phyloP scores from a whole-genome alignment of 345 rosid species.

The Noccaea caerulescens region DNA sequence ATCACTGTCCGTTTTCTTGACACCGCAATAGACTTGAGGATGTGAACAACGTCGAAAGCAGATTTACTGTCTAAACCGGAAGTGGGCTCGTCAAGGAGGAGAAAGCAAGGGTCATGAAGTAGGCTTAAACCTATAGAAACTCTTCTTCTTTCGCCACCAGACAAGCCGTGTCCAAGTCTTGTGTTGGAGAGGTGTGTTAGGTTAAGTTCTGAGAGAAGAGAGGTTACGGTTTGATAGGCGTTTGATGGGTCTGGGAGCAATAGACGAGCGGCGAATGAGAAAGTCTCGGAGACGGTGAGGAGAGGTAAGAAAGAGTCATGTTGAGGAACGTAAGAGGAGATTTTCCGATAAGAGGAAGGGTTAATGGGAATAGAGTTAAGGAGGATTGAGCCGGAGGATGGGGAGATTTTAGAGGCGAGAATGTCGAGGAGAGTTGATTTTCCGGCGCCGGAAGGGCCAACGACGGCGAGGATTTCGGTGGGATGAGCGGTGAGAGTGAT shows the following conservation, averaged over 20 bases:
- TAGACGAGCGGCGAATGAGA: constrained; percentile 71
- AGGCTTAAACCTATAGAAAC: constrained; percentile 88
- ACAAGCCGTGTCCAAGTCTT: constrained; percentile 59
- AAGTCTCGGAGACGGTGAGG: constrained; percentile 82
- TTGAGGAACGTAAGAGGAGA: constrained; percentile 90
- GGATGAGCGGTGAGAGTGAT: constrained; percentile 79
- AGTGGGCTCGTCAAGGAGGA: constrained; percentile 93
- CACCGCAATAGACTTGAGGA: constrained; percentile 63
- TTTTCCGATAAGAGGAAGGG: constrained; percentile 79
- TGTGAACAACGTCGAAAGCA: constrained; percentile 74
- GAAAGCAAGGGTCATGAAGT: constrained; percentile 80
- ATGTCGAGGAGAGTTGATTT: constrained; percentile 96
- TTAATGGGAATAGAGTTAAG: constrained; percentile 75
- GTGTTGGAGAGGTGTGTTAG: constrained; percentile 61
- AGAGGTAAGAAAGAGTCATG: constrained; percentile 74
- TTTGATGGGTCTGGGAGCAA: constrained; percentile 52
- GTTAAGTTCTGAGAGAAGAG: constrained; percentile 69
- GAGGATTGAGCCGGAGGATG: constrained; percentile 68
- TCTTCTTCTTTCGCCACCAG: constrained; percentile 87
- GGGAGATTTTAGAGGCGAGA: constrained; percentile 77
- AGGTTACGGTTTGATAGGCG: constrained; percentile 45
- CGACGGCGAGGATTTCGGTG: constrained; percentile 85
- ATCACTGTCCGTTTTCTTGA: constrained; percentile 72
- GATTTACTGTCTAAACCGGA: constrained; percentile 87
- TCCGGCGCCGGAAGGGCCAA: constrained; percentile 97